Evolutionary conservation across 73 alveolate genomes (phyloP).

Genomic region (Paramecium pentaurelia): DNA sequence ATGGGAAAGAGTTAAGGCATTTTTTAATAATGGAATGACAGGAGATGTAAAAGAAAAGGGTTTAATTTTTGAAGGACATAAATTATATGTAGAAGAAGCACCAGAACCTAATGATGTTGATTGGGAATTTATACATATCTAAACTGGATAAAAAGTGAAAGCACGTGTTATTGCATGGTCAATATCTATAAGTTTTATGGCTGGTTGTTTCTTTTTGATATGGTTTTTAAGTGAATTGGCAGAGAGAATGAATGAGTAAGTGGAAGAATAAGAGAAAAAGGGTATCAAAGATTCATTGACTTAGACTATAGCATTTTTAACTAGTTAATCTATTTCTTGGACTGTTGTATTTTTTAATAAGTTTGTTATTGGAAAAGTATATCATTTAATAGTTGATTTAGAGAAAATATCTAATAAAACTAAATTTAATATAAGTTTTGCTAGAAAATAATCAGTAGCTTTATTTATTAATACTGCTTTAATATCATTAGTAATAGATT

Average conservation of each 20-base stretch:
- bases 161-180: slow-evolving; percentile 56
- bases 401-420: slow-evolving; percentile 54
- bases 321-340: slow-evolving; percentile 52
- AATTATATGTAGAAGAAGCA: slow-evolving; percentile 56
- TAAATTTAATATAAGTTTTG: slow-evolving; percentile 44
- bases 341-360: slow-evolving; percentile 49
- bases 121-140: slow-evolving; percentile 62
- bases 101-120: slow-evolving; percentile 65
- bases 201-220: slow-evolving; percentile 52
- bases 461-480: slow-evolving; percentile 49
- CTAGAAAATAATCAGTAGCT: slow-evolving; percentile 38
- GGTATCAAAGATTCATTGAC: background rate
- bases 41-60: slow-evolving; percentile 5
- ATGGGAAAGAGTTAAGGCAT: slow-evolving; percentile 44
- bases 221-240: slow-evolving; percentile 59
- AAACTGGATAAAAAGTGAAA: slow-evolving; percentile 39
- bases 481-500: slow-evolving; percentile 51
- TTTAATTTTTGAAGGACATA: slow-evolving; percentile 32
- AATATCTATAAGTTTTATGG: background rate
- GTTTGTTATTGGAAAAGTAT: slow-evolving; percentile 45
- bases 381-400: slow-evolving; percentile 53
- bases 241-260: slow-evolving; percentile 49
- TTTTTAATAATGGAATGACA: slow-evolving; percentile 41
- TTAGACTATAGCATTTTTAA: slow-evolving; percentile 32
- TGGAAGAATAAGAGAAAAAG: slow-evolving; percentile 16